Percentiles rank a stretch among this genome's conserved stretches.
phyloP scores from a whole-genome alignment of 306 rosid genomes.

The Prunus fruticosa region DNA sequence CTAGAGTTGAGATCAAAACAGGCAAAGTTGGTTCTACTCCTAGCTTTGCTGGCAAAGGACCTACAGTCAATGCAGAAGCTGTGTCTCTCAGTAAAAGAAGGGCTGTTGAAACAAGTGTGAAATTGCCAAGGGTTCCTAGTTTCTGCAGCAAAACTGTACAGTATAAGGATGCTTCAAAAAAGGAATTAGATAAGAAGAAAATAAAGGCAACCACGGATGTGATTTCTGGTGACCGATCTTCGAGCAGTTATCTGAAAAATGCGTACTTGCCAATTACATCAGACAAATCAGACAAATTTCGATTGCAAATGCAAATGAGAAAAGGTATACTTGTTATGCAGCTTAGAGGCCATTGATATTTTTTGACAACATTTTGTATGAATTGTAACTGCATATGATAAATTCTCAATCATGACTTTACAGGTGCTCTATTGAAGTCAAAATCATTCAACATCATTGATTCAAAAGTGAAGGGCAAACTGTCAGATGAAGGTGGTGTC shows the following conservation, averaged over 20 bases:
- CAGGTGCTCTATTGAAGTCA: slow-evolving; percentile 18
- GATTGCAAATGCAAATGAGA: not conserved
- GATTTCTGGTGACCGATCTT: slow-evolving; percentile 4
- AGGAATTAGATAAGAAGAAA: slow-evolving; percentile 10
- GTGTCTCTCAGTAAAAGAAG: not conserved
- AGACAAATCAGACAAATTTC: not conserved
- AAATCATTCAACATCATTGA: slow-evolving; percentile 12
- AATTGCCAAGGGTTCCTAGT: slow-evolving; percentile 6
- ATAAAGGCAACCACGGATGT: slow-evolving; percentile 1
- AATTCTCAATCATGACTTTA: not conserved
- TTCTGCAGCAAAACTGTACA: slow-evolving; percentile 1
- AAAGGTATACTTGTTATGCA: not conserved
- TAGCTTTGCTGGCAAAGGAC: slow-evolving; percentile 10
- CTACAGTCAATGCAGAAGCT: slow-evolving; percentile 12
- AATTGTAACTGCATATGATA: not conserved
- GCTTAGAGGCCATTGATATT: not conserved
- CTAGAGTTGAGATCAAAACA: not conserved
- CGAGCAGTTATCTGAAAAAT: slow-evolving; percentile 4
- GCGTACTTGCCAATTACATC: not conserved
- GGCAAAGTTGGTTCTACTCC: slow-evolving; percentile 5
- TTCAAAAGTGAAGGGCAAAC: slow-evolving; percentile 10
- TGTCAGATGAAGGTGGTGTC: not conserved
- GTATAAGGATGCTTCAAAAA: slow-evolving; percentile 2
- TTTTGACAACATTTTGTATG: not conserved
- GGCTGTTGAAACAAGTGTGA: slow-evolving; percentile 6